These are phyloP conservation scores for Lablab purpureus DNA, from an alignment of 306 rosid species.

Conservation along the genomic window DNA sequence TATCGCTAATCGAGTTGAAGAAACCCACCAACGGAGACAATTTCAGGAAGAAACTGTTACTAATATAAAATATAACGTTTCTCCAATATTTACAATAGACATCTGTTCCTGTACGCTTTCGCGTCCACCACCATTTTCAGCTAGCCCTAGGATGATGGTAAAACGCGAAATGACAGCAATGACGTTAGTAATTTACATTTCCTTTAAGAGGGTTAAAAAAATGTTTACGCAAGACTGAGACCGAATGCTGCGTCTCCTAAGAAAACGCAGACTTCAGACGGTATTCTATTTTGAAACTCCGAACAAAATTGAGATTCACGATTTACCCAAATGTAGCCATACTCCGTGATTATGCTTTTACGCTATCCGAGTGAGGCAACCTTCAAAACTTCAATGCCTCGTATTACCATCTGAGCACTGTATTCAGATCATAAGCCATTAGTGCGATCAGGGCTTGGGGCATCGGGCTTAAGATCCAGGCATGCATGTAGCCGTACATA, in stretches of 20 bases:
- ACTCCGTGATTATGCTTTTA: neutral
- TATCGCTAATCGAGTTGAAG: neutral
- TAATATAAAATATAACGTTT: constrained; percentile 19
- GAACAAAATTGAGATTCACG: constrained; percentile 6
- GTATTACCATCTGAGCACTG: constrained; percentile 21
- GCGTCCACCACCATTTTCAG: constrained; percentile 38
- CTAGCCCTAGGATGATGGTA: constrained; percentile 34
- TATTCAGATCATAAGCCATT: constrained; percentile 35
- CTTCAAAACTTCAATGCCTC: constrained; percentile 18
- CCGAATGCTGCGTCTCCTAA: constrained; percentile 36
- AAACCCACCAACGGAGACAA: neutral
- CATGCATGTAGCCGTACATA: constrained; percentile 55
- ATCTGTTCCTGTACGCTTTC: constrained; percentile 1
- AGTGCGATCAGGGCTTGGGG: constrained; percentile 46
- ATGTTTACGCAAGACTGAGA: constrained; percentile 29
- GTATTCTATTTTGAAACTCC: neutral
- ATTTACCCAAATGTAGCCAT: constrained; percentile 5
- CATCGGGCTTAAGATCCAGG: constrained; percentile 41
- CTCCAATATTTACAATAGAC: constrained; percentile 49
- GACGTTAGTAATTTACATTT: constrained; percentile 31
- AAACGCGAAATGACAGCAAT: neutral
- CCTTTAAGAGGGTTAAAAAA: neutral
- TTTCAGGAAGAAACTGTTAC: neutral
- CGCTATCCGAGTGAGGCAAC: neutral
- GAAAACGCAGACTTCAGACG: neutral